Conservation (phyloP, 1,284 basidiomycete species). For the Cryptococcus deneoformans region DNA sequence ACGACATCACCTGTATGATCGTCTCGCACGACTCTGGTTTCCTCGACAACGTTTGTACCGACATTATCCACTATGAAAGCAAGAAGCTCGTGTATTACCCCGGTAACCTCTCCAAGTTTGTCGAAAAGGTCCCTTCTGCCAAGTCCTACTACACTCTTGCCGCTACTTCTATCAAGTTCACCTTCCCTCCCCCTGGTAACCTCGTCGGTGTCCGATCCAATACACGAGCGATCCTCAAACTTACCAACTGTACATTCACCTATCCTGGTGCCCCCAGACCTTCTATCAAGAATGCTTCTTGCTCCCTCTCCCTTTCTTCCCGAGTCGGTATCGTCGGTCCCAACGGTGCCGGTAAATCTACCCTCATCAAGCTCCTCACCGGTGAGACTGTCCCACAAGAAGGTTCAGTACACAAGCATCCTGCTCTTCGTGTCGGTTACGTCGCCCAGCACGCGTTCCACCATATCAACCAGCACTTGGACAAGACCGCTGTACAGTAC, state of each 20-base stretch:
- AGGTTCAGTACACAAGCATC: constrained; percentile 94
- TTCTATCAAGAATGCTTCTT: constrained; percentile 83
- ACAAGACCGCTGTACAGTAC: constrained; percentile 93
- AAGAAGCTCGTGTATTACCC: constrained; percentile 98
- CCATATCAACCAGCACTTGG: constrained; percentile 89
- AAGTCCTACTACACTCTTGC: constrained; percentile 97
- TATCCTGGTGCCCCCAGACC: constrained; percentile 85
- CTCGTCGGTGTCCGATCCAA: constrained; percentile 97
- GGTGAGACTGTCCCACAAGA: constrained; percentile 93
- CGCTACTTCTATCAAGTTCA: constrained; percentile 91
- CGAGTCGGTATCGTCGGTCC: constrained; percentile 89
- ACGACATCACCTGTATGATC: constrained; percentile 85
- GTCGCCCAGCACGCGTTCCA: constrained; percentile 98
- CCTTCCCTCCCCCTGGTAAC: constrained; percentile 93
- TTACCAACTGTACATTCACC: constrained; percentile 88
- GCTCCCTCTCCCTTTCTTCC: constrained; percentile 86
- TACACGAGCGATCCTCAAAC: constrained; percentile 94
- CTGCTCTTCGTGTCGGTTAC: constrained; percentile 91
- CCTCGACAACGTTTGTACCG: constrained; percentile 94
- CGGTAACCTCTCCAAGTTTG: constrained; percentile 91
- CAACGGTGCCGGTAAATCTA: constrained; percentile 92
- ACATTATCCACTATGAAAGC: constrained; percentile 94
- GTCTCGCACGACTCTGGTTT: constrained; percentile 98
- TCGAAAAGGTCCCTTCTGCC: constrained; percentile 87
- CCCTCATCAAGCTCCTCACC: constrained; percentile 95